These are phyloP conservation scores for Spathaspora arborariae DNA, from an alignment of 805 yeast species.

Conservation along the genomic window DNA sequence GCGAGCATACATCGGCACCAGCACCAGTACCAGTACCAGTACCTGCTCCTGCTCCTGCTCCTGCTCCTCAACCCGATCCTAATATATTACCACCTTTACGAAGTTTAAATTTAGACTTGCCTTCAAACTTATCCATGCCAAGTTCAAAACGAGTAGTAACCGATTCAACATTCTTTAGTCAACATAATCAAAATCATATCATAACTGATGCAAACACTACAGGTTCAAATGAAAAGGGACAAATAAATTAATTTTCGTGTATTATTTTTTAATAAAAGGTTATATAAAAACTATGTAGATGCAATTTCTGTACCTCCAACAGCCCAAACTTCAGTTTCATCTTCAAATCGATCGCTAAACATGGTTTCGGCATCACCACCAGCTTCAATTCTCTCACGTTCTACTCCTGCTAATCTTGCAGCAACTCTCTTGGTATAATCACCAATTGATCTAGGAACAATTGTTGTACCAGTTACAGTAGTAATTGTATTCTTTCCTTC, in stretches of 20 bases:
- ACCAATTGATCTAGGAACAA: constrained; percentile 70
- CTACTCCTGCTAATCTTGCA: constrained; percentile 78
- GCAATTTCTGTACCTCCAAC: constrained; percentile 61
- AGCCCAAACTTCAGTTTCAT: constrained; percentile 84
- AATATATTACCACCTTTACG: constrained; percentile 45
- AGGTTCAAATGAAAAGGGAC: constrained; percentile 1
- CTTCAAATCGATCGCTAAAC: constrained; percentile 82
- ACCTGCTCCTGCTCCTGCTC: too few species aligned
- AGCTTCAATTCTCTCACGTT: constrained; percentile 80
- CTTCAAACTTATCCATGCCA: constrained; percentile 36
- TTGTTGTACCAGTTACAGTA: constrained; percentile 39
- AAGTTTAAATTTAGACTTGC: constrained; percentile 48
- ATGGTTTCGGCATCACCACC: constrained; percentile 89
- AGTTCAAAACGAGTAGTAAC: constrained; percentile 7
- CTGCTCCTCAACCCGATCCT: too few species aligned
- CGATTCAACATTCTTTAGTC: constrained; percentile 5
- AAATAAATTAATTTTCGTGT: neutral
- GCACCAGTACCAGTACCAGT: constrained; percentile 8
- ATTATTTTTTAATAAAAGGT: neutral
- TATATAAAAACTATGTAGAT: neutral
- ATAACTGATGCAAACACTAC: neutral
- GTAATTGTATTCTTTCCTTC: constrained; percentile 32
- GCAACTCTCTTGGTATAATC: constrained; percentile 92
- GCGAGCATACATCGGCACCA: constrained; percentile 4
- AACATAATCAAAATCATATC: constrained; percentile 5